These are phyloP conservation scores for Amphicarpaea edgeworthii DNA, from an alignment of 306 rosid genomes.

Conservation along the genomic window DNA sequence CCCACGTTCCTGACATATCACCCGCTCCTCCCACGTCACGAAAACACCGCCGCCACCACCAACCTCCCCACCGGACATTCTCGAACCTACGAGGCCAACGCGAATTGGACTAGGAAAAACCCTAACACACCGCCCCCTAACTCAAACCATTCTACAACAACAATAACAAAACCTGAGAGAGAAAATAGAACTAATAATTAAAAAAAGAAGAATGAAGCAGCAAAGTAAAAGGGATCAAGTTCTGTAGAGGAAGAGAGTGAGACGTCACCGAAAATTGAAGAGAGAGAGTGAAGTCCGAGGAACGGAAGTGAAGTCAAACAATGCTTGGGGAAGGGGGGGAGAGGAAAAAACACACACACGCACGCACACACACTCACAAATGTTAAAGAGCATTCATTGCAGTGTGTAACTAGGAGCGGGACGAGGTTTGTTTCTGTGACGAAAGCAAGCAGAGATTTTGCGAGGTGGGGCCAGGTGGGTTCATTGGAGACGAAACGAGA, in stretches of 20 bases:
- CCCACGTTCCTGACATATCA: constrained; percentile 77
- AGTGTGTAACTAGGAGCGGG: neutral
- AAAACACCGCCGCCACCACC: constrained; percentile 46
- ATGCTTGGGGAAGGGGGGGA: neutral
- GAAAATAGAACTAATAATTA: neutral
- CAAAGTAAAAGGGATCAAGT: constrained; percentile 37
- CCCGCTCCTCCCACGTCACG: constrained; percentile 86
- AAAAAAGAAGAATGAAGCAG: neutral
- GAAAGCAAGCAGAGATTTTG: neutral
- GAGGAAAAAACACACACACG: neutral
- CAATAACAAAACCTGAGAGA: constrained; percentile 36
- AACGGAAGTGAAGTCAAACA: constrained; percentile 54
- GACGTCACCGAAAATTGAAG: neutral
- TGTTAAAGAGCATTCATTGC: constrained; percentile 28
- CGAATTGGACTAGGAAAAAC: constrained; percentile 41
- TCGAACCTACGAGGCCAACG: constrained; percentile 35
- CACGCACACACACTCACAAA: no score
- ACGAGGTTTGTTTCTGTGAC: neutral
- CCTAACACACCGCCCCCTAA: constrained; percentile 34
- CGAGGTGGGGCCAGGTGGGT: constrained; percentile 26
- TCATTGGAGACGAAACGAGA: constrained; percentile 34
- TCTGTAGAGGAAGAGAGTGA: neutral
- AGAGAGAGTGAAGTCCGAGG: neutral
- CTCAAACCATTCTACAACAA: constrained; percentile 37
- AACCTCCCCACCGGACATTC: constrained; percentile 52